Conservation (phyloP, 805 yeast genomes). For the Suhomyces xylopsoci region DNA sequence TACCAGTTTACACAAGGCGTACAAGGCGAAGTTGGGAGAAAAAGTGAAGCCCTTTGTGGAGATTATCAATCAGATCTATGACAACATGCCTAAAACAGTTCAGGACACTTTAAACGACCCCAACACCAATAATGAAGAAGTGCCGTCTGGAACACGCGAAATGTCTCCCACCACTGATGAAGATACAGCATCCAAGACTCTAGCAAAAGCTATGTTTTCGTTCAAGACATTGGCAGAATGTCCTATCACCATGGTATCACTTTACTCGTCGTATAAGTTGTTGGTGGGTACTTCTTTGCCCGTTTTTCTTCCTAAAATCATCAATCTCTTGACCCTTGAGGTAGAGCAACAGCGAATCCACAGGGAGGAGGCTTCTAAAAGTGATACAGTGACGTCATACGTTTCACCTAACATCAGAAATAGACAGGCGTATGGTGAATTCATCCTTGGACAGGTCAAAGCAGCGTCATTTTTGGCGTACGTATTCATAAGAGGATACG, state of each 20-base stretch:
- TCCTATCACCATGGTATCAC: constrained; percentile 92
- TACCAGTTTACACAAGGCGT: constrained; percentile 81
- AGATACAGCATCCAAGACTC: constrained; percentile 45
- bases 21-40: constrained; percentile 62
- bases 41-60: constrained; percentile 78
- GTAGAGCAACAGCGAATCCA: constrained; percentile 66
- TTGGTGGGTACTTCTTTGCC: constrained; percentile 70
- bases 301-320: constrained; percentile 74
- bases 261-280: constrained; percentile 82
- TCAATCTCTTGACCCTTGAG: constrained; percentile 69
- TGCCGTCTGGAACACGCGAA: constrained; percentile 18
- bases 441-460: constrained; percentile 89
- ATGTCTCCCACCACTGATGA: constrained; percentile 38
- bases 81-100: constrained; percentile 74
- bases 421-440: constrained; percentile 79
- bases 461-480: constrained; percentile 95
- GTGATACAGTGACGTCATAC: constrained; percentile 60
- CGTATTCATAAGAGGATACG: constrained; percentile 80
- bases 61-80: constrained; percentile 71
- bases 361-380: constrained; percentile 46
- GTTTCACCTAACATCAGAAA: constrained; percentile 75
- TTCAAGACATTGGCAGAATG: constrained; percentile 94
- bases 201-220: constrained; percentile 70
- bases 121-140: constrained; percentile 9
- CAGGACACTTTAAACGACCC: constrained; percentile 54